Conservation (phyloP, 805 yeast species). For the Lipomyces lipofer region DNA sequence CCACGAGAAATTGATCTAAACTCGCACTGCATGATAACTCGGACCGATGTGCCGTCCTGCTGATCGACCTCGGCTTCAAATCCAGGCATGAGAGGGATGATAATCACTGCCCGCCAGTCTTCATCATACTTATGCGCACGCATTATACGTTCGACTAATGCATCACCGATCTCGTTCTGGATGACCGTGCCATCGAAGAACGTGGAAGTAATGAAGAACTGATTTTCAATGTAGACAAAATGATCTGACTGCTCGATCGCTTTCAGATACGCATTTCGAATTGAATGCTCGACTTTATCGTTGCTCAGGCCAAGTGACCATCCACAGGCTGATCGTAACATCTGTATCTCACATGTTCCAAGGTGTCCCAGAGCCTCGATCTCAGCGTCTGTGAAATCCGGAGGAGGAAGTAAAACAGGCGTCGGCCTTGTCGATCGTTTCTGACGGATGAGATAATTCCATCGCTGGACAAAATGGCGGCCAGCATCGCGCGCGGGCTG, state of each 20-base stretch:
- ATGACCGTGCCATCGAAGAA: slow-evolving; percentile 79
- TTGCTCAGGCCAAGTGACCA: slow-evolving; percentile 83
- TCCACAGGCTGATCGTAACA: slow-evolving; percentile 81
- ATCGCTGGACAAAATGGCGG: slow-evolving; percentile 93
- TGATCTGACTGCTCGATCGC: slow-evolving; percentile 90
- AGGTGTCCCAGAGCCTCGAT: slow-evolving; percentile 55
- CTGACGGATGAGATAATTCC: slow-evolving; percentile 91
- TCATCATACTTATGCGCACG: slow-evolving; percentile 77
- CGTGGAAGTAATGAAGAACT: slow-evolving; percentile 90
- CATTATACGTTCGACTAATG: slow-evolving; percentile 92
- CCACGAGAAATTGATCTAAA: slow-evolving; percentile 92
- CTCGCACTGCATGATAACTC: slow-evolving; percentile 96
- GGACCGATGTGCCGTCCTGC: slow-evolving; percentile 90
- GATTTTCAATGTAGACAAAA: slow-evolving; percentile 92
- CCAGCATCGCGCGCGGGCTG: slow-evolving; percentile 90
- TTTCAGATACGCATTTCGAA: slow-evolving; percentile 88
- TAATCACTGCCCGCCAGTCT: slow-evolving; percentile 84
- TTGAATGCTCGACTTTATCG: slow-evolving; percentile 79
- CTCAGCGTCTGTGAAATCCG: slow-evolving; percentile 77
- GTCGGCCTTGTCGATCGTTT: slow-evolving; percentile 93
- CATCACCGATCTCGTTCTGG: slow-evolving; percentile 90
- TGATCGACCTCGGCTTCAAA: slow-evolving; percentile 90
- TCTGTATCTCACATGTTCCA: slow-evolving; percentile 91
- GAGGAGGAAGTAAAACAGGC: slow-evolving; percentile 88
- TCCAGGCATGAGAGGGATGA: slow-evolving; percentile 97